Percentiles rank a stretch among this genome's conserved stretches.
Evolutionary conservation across 2,329 filamentous ascomycete genomes (phyloP).

Genomic region (Trichoderma sp.): DNA sequence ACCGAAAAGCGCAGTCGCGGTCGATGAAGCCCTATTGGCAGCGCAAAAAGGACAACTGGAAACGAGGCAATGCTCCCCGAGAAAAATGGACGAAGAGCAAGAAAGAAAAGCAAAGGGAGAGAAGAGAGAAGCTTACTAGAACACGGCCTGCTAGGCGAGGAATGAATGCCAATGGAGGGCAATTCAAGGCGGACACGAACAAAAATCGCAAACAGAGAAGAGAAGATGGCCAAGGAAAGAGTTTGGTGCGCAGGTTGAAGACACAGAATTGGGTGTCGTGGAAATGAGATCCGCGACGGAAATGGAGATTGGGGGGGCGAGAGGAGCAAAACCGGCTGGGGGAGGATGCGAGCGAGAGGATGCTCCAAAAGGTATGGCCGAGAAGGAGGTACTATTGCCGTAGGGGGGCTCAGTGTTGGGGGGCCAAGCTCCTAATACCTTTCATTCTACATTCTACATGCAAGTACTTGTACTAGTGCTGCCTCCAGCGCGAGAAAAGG

Average conservation of each 20-base stretch:
- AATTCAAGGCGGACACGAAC: conserved; percentile 22
- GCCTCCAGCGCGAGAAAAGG: conserved; percentile 8
- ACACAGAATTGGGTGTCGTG: conserved; percentile 16
- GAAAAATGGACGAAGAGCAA: neutral
- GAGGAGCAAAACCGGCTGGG: conserved; percentile 19
- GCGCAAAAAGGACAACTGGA: conserved; percentile 11
- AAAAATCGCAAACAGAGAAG: conserved; percentile 21
- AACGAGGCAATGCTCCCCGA: conserved; percentile 1
- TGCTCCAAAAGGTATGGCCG: conserved; percentile 10
- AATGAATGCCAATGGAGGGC: conserved; percentile 21
- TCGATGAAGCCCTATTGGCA: neutral
- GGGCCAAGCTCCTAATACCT: neutral
- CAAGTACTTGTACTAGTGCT: conserved; percentile 14
- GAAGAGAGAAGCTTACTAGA: conserved; percentile 1
- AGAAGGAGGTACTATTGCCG: conserved; percentile 18
- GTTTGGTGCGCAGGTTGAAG: conserved; percentile 18
- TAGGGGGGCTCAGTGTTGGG: neutral
- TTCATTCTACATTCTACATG: neutral
- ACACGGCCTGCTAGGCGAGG: conserved; percentile 21
- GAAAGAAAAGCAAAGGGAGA: conserved; percentile 1
- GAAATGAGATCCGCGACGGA: conserved; percentile 22
- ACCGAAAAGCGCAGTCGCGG: conserved; percentile 12
- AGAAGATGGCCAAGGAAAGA: conserved; percentile 22
- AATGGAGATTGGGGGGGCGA: conserved; percentile 19
- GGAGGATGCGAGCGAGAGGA: conserved; percentile 12